Conservation (phyloP, 2,329 filamentous ascomycete species). For the Leptoxyphium fumago region DNA sequence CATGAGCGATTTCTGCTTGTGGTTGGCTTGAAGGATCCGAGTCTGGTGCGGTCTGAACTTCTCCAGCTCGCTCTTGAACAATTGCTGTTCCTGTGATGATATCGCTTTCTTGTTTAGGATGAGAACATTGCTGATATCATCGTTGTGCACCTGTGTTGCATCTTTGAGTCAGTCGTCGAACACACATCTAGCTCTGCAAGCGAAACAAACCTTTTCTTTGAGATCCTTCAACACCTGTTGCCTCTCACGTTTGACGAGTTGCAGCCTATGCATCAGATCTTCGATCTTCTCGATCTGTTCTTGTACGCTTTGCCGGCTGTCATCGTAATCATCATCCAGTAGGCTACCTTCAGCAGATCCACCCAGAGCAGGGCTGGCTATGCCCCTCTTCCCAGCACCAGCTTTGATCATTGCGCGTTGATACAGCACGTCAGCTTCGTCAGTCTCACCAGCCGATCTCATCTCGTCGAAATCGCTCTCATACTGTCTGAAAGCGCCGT, state of each 20-base stretch:
- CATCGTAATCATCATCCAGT: constrained; percentile 84
- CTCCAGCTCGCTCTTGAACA: constrained; percentile 93
- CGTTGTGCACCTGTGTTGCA: constrained; percentile 60
- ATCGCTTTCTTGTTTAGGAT: constrained; percentile 98
- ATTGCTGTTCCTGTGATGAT: constrained; percentile 74
- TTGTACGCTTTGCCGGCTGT: constrained; percentile 62
- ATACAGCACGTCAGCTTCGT: constrained; percentile 78
- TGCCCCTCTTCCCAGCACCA: constrained; percentile 49
- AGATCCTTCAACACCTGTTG: constrained; percentile 88
- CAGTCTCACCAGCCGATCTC: constrained; percentile 72
- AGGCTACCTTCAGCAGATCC: constrained; percentile 54
- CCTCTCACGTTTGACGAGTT: constrained; percentile 80
- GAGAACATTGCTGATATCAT: constrained; percentile 93
- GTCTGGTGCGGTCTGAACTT: constrained; percentile 92
- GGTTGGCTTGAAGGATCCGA: constrained; percentile 77
- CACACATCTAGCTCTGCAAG: not conserved
- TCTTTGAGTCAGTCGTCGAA: not conserved
- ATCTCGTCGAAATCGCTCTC: constrained; percentile 89
- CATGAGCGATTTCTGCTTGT: constrained; percentile 88
- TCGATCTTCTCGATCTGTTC: constrained; percentile 86
- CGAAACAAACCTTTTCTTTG: constrained; percentile 70
- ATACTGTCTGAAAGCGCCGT: constrained; percentile 70
- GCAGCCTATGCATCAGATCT: constrained; percentile 78
- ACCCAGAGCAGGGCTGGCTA: constrained; percentile 33
- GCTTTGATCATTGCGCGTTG: constrained; percentile 73